Evolutionary conservation across 768 basidiomycete genomes (phyloP), one percentile per base, ranked within the genome.

Genomic region (Serendipita vermifera): DNA sequence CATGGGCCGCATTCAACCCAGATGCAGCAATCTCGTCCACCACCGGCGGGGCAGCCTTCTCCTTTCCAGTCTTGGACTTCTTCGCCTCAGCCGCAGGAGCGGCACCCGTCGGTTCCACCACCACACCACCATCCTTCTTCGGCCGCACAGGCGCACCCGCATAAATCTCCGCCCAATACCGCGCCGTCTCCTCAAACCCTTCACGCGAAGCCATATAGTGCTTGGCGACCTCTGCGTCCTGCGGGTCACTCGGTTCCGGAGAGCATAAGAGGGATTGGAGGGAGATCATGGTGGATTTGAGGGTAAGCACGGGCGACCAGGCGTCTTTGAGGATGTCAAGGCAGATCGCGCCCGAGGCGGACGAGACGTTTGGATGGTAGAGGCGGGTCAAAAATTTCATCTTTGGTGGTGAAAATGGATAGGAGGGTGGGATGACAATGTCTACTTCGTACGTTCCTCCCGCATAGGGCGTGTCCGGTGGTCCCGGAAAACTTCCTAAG

Each of bases 141-240:
- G 66, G 63, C 17, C 69, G 73, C 17, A 62, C 61, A 2, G 84
- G 79, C 1, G 82, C 87, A 39, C 83, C 86, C 2, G 93, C 93
- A 66, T 96, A 96, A 27, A 85, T 81, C 64, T 87, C 81, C 1
- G 92, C 88, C 93, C 93, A 98, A 67, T 93, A 92, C 36, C 79
- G 76, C 56, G 93, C 93, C 3, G 93, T 98, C 35, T 85, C 86
- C 58, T 93, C 87, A 62, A 98, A 98, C 62, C 84, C 83, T 26
- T 72, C 71, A 66, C 83, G 83, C 67, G 85, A 87, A 11, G 91
- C 89, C 68, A 87, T 86, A 63, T 87, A 98, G 65, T 96, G 94
- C 67, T 96, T 97, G 11, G 93, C 93, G 9, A 98, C 93, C 70
- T 98, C 92, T 0, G 93, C 93, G 65, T 97, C 93, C 70, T 97